Evolutionary conservation across 441 rosid genomes (phyloP), one percentile per base, ranked within the genome.

Genomic region (Flueggea neowawraea): DNA sequence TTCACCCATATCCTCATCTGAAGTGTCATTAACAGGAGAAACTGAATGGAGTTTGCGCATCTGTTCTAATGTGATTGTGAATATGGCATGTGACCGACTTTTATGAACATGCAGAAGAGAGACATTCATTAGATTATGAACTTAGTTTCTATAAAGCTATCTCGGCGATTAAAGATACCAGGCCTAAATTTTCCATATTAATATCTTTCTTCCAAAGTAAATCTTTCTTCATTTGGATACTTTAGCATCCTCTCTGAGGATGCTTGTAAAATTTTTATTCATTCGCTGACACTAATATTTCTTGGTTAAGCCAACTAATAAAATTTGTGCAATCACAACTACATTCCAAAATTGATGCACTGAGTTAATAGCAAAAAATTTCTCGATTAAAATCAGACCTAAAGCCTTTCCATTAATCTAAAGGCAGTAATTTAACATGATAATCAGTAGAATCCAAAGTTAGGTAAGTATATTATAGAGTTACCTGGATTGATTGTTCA

Each of bases 401-500:
- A 36, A 36, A 36, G 41, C 41, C 41, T 3, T 36, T 36, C 41
- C 41, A 36, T 36, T 36, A 36, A 36, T 5, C 41, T 36, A 36
- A 36, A 36, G 4, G 6, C 9, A 36, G 41, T 36, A 36, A 3
- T 5, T 36, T 8, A 36, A 3, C 41, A 36, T 36, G 41, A 36
- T 36, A 36, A 36, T 36, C 41, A 36, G 41, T 36, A 12, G n/a
- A 47, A 47, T 47, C 4, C 12, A 6, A 6, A 43, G 12, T 43
- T 43, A 43, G 45, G 45, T 11, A 47, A 47, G 50, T 10, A 10
- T 13, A 47, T 17, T 13, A 22, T 54, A 51, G 54, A 60, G 57
- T 48, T 58, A 89, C 99, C 99, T 95, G 22, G 99, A 95, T 68
- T 88, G 96, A 69, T 87, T 90, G 77, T 95, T 95, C 99, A 91